phyloP scores from a whole-genome alignment of 495 filamentous ascomycete species.

The Tuber brumale region DNA sequence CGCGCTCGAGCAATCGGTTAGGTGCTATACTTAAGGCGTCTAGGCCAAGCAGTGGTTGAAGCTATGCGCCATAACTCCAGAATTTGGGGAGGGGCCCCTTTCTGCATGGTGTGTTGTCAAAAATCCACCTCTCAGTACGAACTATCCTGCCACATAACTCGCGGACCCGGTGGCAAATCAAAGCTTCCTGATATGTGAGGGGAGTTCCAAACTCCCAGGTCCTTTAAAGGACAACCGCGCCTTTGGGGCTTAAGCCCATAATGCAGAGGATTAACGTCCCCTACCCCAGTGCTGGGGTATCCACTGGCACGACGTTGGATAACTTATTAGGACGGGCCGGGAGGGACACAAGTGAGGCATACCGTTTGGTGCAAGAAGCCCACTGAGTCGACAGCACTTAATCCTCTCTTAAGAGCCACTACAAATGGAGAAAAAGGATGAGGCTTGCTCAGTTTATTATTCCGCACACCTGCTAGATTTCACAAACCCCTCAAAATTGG shows the following conservation, averaged over 20 bases:
- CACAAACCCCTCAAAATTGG: conserved; percentile 1
- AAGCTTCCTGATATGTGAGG: neutral
- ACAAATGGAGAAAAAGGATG: neutral
- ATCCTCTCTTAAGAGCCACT: neutral
- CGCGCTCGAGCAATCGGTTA: neutral
- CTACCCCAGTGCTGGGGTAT: neutral
- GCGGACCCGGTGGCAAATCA: neutral
- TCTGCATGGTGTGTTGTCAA: neutral
- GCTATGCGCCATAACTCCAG: neutral
- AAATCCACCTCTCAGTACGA: neutral
- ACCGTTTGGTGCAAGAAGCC: neutral
- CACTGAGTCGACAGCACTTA: neutral
- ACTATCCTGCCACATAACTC: neutral
- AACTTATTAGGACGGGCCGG: conserved; percentile 3
- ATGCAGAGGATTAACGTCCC: neutral
- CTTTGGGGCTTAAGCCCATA: neutral
- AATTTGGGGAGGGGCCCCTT: neutral
- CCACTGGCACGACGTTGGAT: neutral
- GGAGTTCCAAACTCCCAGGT: neutral
- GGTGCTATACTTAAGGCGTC: neutral
- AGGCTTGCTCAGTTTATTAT: neutral
- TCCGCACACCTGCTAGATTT: neutral
- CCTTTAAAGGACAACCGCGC: neutral
- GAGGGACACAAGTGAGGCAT: neutral
- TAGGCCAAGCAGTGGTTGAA: neutral